Evolutionary conservation across 352 stramenopile species (phyloP).

Genomic region (Phytophthora fragariaefolia): DNA sequence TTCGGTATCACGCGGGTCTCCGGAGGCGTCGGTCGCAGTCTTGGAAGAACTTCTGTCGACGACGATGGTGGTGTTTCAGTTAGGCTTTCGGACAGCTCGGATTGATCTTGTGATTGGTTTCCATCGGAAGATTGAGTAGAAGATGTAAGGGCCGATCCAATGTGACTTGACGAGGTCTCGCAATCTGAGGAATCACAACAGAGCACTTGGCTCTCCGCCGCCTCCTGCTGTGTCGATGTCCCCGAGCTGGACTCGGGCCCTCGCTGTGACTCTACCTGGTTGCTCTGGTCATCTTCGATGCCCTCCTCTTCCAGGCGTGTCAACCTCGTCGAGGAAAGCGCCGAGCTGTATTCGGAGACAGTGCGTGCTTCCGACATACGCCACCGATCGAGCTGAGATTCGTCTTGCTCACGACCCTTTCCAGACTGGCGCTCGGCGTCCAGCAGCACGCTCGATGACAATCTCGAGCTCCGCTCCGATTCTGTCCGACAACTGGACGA

Average conservation of each 20-base stretch:
- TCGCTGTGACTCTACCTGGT: background rate
- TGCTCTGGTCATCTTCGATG: constrained; percentile 1
- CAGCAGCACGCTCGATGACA: constrained; percentile 20
- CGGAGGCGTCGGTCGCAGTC: constrained; percentile 25
- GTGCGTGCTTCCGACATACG: constrained; percentile 23
- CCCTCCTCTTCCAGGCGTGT: constrained; percentile 21
- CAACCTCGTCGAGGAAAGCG: constrained; percentile 23
- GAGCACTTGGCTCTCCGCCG: constrained; percentile 14
- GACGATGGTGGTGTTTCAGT: constrained; percentile 13
- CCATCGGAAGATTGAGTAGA: constrained; percentile 14
- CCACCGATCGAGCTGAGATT: constrained; percentile 25
- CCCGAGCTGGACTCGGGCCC: constrained; percentile 5
- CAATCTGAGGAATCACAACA: constrained; percentile 18
- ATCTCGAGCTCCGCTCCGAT: constrained; percentile 24
- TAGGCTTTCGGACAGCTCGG: constrained; percentile 6
- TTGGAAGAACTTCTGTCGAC: constrained; percentile 28
- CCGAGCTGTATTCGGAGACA: constrained; percentile 28
- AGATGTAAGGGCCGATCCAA: constrained; percentile 10
- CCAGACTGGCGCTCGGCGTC: constrained; percentile 16
- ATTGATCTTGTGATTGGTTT: constrained; percentile 22
- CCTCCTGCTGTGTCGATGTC: constrained; percentile 8
- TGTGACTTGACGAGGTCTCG: constrained; percentile 6
- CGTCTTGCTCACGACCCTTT: constrained; percentile 24
- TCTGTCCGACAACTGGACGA: constrained; percentile 37
- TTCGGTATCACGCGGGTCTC: constrained; percentile 32